A percentile compares a stretch with the other conserved stretches of the same genome.
Conservation (phyloP, 2,329 filamentous ascomycete species). For the Aspergillus proliferans region DNA sequence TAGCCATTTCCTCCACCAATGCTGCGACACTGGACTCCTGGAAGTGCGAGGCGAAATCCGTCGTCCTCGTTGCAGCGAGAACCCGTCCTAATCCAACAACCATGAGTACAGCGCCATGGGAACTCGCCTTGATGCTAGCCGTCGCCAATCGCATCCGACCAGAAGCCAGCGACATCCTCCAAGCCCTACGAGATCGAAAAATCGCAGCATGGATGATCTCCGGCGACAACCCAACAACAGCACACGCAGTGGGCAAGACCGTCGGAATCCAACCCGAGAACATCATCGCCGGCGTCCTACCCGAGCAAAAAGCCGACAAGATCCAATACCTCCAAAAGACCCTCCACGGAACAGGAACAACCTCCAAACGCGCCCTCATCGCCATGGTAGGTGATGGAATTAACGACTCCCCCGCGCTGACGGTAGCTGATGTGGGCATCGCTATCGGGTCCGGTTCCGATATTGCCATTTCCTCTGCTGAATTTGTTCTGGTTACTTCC, state of each 20-base stretch:
- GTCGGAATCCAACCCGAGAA: constrained; percentile 7
- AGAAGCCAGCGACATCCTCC: constrained; percentile 2
- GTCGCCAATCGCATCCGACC: constrained; percentile 2
- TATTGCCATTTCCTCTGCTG: constrained; percentile 72
- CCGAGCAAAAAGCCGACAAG: constrained; percentile 8
- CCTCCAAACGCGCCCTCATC: constrained; percentile 50
- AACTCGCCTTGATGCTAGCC: constrained; percentile 1
- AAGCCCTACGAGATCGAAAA: constrained; percentile 3
- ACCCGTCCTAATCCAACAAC: background rate
- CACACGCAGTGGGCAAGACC: constrained; percentile 4
- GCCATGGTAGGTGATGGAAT: constrained; percentile 88
- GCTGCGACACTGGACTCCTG: background rate
- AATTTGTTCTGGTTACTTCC: constrained; percentile 71
- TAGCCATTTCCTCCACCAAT: background rate
- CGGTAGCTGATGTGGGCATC: constrained; percentile 75
- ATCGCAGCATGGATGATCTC: constrained; percentile 9
- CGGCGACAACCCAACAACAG: constrained; percentile 7
- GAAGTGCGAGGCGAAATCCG: constrained; percentile 6
- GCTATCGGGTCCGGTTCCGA: constrained; percentile 75
- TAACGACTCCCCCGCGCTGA: constrained; percentile 76
- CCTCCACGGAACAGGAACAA: constrained; percentile 2
- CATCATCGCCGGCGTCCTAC: constrained; percentile 6
- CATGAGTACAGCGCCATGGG: constrained; percentile 4
- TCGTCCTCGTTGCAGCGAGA: constrained; percentile 1
- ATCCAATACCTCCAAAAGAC: constrained; percentile 24